Evolutionary conservation across 2,329 filamentous ascomycete species (phyloP), one percentile per base, ranked within the genome.

Genomic region (Zymoseptoria ardabiliae): DNA sequence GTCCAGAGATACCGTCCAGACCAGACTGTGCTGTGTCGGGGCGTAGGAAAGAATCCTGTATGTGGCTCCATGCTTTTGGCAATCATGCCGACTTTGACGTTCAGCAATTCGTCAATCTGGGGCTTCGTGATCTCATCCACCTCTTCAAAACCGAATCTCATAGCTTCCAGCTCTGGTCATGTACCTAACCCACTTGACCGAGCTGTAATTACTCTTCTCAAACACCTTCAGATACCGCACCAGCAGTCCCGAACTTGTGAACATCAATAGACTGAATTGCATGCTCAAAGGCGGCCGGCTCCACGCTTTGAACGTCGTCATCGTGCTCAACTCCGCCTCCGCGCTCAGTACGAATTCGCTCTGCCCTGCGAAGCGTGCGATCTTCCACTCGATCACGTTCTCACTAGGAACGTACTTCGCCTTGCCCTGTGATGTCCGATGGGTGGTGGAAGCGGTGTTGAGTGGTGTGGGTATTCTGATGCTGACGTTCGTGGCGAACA

Each of bases 331-430:
- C 57, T 89, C 88, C 50, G 94, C 94, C 76, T 99, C 95, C 9
- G 94, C 94, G 68, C 89, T 95, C 60, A 99, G 81, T 11, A 99
- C 93, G 65, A 88, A 99, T 76, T 99, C 94, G 76, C 88, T 93
- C 76, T 97, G 91, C n/a, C 94, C 94, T 0, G 92, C 94, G 76
- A 99, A 99, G n/a, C 94, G 85, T 11, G 92, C 89, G 66, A 99
- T 97, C 82, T 97, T 97, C 94, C 94, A 99, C 11, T 97, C 89
- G 65, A 99, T 97, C 71, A 93, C 91, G 79, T 99, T 99, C 72
- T 97, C 92, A 64, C 92, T 90, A 0, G 94, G 95, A 76, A 99
- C 95, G 76, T 99, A 99, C 76, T 97, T 97, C 59, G 94, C 94
- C 73, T 97, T 96, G 61, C 94, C 95, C 76, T 97, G 92, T 1